Evolutionary conservation across 2,329 filamentous ascomycete genomes (phyloP).

Genomic region (Colletotrichum sp.): DNA sequence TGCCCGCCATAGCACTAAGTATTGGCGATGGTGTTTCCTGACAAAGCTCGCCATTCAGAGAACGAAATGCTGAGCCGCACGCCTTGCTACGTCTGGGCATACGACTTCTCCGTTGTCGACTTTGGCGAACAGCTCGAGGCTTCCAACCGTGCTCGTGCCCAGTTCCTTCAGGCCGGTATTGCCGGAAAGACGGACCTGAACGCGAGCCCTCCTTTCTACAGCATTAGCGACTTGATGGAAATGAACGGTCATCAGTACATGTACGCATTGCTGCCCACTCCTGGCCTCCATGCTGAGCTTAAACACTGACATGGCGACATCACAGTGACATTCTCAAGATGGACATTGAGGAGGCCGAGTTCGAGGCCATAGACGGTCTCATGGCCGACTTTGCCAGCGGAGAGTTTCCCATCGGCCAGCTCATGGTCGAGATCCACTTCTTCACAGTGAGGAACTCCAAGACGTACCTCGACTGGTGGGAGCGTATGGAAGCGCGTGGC

Average conservation of each 20-base stretch:
- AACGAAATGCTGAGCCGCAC: conserved; percentile 41
- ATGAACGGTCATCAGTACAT: conserved; percentile 42
- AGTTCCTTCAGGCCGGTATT: conserved; percentile 38
- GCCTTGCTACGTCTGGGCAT: conserved; percentile 41
- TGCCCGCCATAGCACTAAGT: no score
- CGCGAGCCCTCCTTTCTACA: conserved; percentile 33
- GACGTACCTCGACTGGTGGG: conserved; percentile 27
- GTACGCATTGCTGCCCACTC: conserved; percentile 3
- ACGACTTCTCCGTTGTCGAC: conserved; percentile 39
- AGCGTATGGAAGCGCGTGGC: conserved; percentile 25
- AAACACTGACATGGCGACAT: not conserved
- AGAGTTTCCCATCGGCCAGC: conserved; percentile 23
- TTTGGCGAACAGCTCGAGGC: conserved; percentile 34
- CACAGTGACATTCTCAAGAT: conserved; percentile 43
- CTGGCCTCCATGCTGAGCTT: no score
- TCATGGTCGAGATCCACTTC: conserved; percentile 26
- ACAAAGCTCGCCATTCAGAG: conserved; percentile 24
- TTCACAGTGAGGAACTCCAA: conserved; percentile 8
- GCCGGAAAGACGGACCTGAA: conserved; percentile 29
- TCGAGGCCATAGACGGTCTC: conserved; percentile 32
- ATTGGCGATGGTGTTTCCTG: not conserved
- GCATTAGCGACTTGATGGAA: conserved; percentile 40
- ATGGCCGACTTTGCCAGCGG: conserved; percentile 24
- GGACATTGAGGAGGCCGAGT: conserved; percentile 43
- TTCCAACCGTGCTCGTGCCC: conserved; percentile 27